phyloP scores from a whole-genome alignment of 1,139 yeast species.

The Debaryomycetaceae sp. region DNA sequence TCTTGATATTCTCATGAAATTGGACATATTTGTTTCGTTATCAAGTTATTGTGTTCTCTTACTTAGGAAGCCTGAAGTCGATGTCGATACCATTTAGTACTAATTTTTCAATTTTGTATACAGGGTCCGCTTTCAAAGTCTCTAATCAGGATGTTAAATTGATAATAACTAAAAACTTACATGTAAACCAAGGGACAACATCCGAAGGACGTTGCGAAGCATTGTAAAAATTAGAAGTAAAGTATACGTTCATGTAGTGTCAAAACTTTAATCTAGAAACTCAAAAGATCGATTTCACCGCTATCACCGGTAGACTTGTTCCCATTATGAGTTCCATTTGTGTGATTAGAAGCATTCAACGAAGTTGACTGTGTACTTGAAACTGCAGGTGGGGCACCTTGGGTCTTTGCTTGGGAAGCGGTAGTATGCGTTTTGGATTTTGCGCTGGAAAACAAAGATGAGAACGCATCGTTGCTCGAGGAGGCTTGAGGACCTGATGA shows the following conservation, averaged over 20 bases:
- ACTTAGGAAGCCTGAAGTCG: too few species aligned
- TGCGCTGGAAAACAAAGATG: conserved; percentile 74
- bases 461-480: conserved; percentile 67
- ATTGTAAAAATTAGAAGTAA: background rate
- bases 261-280: conserved; percentile 17
- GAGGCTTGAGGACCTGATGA: conserved; percentile 34
- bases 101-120: background rate
- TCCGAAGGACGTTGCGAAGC: background rate
- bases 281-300: conserved; percentile 32
- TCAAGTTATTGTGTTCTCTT: background rate
- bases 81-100: background rate
- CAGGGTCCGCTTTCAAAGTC: background rate
- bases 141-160: background rate
- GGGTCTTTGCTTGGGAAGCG: background rate
- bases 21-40: conserved; percentile 2
- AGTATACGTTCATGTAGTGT: background rate
- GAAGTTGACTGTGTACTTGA: conserved; percentile 1
- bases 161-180: conserved; percentile 1
- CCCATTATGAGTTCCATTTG: conserved; percentile 7
- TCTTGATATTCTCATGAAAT: conserved; percentile 4
- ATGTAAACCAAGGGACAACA: background rate
- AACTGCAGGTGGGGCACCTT: background rate
- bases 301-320: conserved; percentile 11
- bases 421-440: conserved; percentile 34
- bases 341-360: conserved; percentile 10